A percentile compares a stretch with the other conserved stretches of the same genome.
Conservation (phyloP, 257 asterid genomes). For the Capsicum chinense region DNA sequence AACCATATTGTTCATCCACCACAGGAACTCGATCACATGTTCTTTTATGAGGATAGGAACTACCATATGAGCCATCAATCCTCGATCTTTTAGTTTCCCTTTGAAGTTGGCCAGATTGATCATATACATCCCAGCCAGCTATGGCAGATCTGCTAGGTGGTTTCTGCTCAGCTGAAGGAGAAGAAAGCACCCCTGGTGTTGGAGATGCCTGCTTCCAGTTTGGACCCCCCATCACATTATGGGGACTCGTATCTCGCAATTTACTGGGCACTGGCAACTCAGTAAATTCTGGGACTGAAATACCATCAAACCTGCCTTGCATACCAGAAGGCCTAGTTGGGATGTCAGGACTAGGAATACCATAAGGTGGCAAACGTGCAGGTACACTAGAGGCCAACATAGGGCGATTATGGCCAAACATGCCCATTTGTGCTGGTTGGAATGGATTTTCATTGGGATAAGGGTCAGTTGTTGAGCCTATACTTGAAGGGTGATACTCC, state of each 20-base stretch:
- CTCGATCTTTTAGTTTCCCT: slow-evolving; percentile 89
- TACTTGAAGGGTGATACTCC: slow-evolving; percentile 54
- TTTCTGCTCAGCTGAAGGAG: slow-evolving; percentile 60
- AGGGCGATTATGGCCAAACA: slow-evolving; percentile 61
- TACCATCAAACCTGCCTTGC: slow-evolving; percentile 59
- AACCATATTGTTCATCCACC: slow-evolving; percentile 55
- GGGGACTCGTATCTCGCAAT: slow-evolving; percentile 57
- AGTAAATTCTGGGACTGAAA: slow-evolving; percentile 51
- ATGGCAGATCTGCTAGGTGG: slow-evolving; percentile 55
- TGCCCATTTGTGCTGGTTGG: slow-evolving; percentile 71
- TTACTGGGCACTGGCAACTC: slow-evolving; percentile 51
- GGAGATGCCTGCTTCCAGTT: slow-evolving; percentile 86
- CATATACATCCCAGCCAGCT: slow-evolving; percentile 71
- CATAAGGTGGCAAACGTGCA: slow-evolving; percentile 52
- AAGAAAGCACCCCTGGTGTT: slow-evolving; percentile 59
- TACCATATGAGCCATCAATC: slow-evolving; percentile 51
- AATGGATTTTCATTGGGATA: slow-evolving; percentile 51
- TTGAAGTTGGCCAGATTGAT: slow-evolving; percentile 57
- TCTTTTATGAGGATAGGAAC: slow-evolving; percentile 51
- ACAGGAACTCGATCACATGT: slow-evolving; percentile 44
- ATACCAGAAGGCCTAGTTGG: slow-evolving; percentile 59
- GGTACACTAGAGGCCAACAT: slow-evolving; percentile 53
- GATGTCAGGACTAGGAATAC: slow-evolving; percentile 64
- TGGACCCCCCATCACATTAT: slow-evolving; percentile 58
- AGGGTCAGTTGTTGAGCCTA: slow-evolving; percentile 50